Evolutionary conservation across 352 stramenopile species (phyloP), one percentile per base, ranked within the genome.

Genomic region (Phytophthora nicotianae): DNA sequence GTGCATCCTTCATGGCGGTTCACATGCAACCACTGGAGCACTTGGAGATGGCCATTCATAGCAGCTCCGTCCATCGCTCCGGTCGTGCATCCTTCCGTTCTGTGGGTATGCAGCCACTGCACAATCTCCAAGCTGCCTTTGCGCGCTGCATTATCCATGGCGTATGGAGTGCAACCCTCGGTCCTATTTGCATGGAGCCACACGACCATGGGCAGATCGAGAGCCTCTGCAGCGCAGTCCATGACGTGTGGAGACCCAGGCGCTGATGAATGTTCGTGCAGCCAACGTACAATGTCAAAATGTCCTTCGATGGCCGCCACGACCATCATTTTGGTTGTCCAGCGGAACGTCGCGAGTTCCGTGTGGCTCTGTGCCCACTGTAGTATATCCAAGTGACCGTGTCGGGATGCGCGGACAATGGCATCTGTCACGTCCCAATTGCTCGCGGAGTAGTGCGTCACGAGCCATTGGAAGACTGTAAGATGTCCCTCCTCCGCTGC

Each of bases 271-370:
- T 77, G 60, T 17, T 65, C 61, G 24, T 66, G 49, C 27, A 74
- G 56, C 69, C 69, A 77, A 17, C 54, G 56, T 11, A 82, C 70
- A 52, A 82, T 62, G 11, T 73, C 56, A 17, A 82, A 74, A 26
- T 82, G 74, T 8, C 70, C 70, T 45, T 79, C 67, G 14, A 77
- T 77, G 17, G 73, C 73, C 11, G 73, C 70, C n/a, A 77, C 64
- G 1, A 76, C 59, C 58, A 59, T 68, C 63, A 73, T 76, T 48
- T 76, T 76, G 38, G 63, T 73, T 19, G 63, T 67, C 68, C 68
- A 76, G 10, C 43, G 54, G 55, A 76, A 66, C 11, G 11, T 47
- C 8, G 37, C 37, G 1, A 58, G 56, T 37, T 50, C 24, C 7
- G 37, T 19, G 47, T 69, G 65, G 20, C 45, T 43, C n/a, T 63